These are phyloP conservation scores for Suillus bovinus DNA, from an alignment of 768 basidiomycete species.

Conservation along the genomic window DNA sequence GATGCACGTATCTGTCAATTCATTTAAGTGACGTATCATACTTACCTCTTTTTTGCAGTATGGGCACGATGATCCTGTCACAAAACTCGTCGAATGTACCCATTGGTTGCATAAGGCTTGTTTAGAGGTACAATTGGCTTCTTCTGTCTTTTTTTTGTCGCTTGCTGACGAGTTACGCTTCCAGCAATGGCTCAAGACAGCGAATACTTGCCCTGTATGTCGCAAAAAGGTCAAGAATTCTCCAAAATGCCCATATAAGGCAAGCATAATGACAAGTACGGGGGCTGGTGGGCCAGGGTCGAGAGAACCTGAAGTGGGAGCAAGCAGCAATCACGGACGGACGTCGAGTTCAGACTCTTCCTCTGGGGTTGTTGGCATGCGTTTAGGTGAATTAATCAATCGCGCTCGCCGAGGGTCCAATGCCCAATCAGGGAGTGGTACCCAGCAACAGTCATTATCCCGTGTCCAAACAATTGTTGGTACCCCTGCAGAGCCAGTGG, in stretches of 20 bases:
- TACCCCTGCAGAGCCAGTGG: neutral
- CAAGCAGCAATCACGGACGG: neutral
- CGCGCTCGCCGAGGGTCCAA: slow-evolving; percentile 2
- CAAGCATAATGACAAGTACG: neutral
- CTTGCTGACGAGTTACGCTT: slow-evolving; percentile 7
- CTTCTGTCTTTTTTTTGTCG: neutral
- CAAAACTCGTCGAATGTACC: slow-evolving; percentile 67
- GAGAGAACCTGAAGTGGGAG: slow-evolving; percentile 1
- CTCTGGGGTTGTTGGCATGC: neutral
- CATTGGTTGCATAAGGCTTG: slow-evolving; percentile 84
- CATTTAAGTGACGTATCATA: slow-evolving; percentile 1
- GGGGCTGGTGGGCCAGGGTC: neutral
- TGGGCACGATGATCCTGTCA: slow-evolving; percentile 54
- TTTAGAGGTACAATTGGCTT: slow-evolving; percentile 54
- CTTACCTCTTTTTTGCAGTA: slow-evolving; percentile 49
- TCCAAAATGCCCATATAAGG: slow-evolving; percentile 4
- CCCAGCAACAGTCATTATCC: neutral
- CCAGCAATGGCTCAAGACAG: slow-evolving; percentile 80
- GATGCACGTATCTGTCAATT: slow-evolving; percentile 55
- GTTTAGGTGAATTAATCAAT: neutral
- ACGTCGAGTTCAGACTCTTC: neutral
- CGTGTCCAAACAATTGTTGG: neutral
- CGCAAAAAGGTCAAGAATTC: slow-evolving; percentile 52
- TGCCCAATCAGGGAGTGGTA: neutral
- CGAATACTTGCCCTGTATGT: slow-evolving; percentile 81